Evolutionary conservation across 148 eudicot genomes (phyloP).

Genomic region (Dysphania ambrosioides): DNA sequence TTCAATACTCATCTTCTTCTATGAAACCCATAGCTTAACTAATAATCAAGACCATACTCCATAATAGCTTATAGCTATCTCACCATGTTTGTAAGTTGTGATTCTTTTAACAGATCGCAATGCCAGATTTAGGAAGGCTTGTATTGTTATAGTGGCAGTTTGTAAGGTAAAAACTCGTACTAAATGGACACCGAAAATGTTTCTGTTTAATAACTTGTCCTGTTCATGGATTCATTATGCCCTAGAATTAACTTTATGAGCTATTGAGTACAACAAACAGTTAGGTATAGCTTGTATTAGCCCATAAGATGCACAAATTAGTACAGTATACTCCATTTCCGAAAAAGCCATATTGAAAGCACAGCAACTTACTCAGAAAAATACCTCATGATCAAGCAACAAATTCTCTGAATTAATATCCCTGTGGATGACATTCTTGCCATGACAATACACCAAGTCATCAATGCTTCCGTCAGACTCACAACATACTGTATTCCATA

Average conservation of each 20-base stretch:
- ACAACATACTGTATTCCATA: slow-evolving; percentile 54
- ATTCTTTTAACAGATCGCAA: not conserved
- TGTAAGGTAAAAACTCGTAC: too few species aligned
- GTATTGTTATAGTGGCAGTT: too few species aligned
- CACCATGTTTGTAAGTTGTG: not conserved
- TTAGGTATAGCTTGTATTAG: too few species aligned
- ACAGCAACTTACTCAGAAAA: not conserved
- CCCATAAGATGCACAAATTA: not conserved
- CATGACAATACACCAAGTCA: slow-evolving; percentile 85
- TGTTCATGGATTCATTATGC: not conserved
- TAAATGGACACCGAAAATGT: too few species aligned
- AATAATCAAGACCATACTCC: too few species aligned
- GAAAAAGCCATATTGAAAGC: not conserved
- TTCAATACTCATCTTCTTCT: not conserved
- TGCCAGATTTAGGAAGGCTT: not conserved
- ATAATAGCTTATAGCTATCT: not conserved
- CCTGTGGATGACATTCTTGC: slow-evolving; percentile 84
- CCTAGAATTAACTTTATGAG: too few species aligned
- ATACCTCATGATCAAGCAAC: slow-evolving; percentile 90
- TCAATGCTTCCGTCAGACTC: slow-evolving; percentile 74
- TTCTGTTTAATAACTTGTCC: not conserved
- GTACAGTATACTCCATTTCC: not conserved
- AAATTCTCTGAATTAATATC: slow-evolving; percentile 94
- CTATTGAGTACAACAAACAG: not conserved
- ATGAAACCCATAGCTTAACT: too few species aligned